Base-by-base conservation (phyloP, 441 rosid genomes). In the Lepidium campestre region DNA sequence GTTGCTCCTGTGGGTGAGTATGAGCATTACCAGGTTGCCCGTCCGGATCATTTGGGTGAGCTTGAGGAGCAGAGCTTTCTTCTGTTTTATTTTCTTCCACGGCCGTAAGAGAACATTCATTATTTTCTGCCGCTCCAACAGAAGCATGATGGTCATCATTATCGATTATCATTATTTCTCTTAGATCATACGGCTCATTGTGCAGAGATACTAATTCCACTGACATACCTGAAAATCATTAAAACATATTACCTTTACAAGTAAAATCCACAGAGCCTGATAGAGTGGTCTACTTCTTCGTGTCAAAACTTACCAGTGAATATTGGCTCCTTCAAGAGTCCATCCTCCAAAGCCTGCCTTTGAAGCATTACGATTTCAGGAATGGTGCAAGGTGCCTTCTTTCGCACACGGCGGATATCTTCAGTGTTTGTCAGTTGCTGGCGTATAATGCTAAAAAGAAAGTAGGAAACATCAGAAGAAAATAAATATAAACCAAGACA, bases 381-480 rank as follows among this genome's bases (percentile, higher is more conserved):
- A 65, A 78, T 73, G 61, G 98, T 95, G 78, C 99, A 95, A 57
- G 99, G 99, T 15, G 99, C 98, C 74, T 95, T 95, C 80, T 90
- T 95, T 17, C 99, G 89, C 63, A 83, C 71, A 41, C 99, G 97
- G 17, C 97, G 98, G 77, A 92, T 82, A 74, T 86, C 95, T 75
- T 90, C 97, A 49, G 98, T 90, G 79, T 77, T 85, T 48, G 83
- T 87, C 81, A 95, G 70, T 50, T 95, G 99, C 71, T 84, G 86
- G 31, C 97, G 97, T 78, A 95, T 92, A 23, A 83, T 75, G 79
- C 99, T 95, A 71, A 22, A 83, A 34, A 80, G 52, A 72, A 67
- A 67, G 55, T 49, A 74, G 27, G 53, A 3, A 73, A 71, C 52
- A 45, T 68, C 68, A 80, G 82, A 10, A 37, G 40, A 46, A 62